Evolutionary conservation across 805 yeast genomes (phyloP), one percentile per base, ranked within the genome.

Genomic region (Priceomyces haplophilus): DNA sequence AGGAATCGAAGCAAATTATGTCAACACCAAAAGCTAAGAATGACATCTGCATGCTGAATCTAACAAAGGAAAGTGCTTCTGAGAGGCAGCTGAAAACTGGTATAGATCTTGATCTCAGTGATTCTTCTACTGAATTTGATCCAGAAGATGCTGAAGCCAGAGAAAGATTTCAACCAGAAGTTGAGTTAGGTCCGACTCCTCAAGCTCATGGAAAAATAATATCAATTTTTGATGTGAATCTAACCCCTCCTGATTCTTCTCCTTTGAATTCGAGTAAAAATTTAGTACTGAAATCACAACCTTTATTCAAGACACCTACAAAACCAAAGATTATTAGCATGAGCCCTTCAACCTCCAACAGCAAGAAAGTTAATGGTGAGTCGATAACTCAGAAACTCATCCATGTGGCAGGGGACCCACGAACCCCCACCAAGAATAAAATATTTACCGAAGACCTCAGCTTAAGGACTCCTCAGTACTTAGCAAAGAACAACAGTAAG

Each of bases 151-250:
- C 12, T 11, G 16, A 17, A 13, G 3, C 37, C 11, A 12, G 20
- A 13, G 24, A 15, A 3, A 12, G 18, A 13, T n/a, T 40, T 24
- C 15, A 24, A 13, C 20, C 37, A 7, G 24, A 41, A 15, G 18
- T 62, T 3, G 85, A 80, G 46, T 57, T 87, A 10, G 95, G 95
- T 0, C 96, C 96, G 0, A 88, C 96, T 0, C 96, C 96, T 0
- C 96, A 88, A 52, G 73, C 87, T 7, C 73, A 82, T 47, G 96
- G 96, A 0, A 76, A 83, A 41, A 85, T 86, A 0, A 58, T 85
- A 25, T 81, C 93, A 13, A 69, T 88, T 3, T 83, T 88, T 55
- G 95, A 87, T 47, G 67, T 80, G 41, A 48, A 59, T 30, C 40
- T 65, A 46, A 67, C 74, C 4, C 74, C 74, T 0, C 75, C 74